phyloP scores from a whole-genome alignment of 805 yeast species.

The Kodamaea laetipori region DNA sequence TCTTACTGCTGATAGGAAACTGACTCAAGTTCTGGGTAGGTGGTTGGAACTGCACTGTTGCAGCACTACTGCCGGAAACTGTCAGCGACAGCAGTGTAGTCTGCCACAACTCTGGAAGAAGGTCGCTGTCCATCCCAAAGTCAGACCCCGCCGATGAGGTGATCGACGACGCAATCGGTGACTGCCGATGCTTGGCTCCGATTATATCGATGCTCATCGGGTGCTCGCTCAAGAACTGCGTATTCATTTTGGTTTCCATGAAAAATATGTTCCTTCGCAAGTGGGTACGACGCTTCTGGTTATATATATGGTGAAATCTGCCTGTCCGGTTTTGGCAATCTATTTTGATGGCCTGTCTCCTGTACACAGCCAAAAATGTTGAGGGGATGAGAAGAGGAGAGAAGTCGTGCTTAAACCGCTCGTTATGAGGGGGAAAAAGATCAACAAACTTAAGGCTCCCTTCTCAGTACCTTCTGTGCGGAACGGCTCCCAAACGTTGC shows the following conservation, averaged over 20 bases:
- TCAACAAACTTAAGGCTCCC: constrained; percentile 12
- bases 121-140: constrained; percentile 24
- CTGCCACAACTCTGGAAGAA: constrained; percentile 39
- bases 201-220: constrained; percentile 10
- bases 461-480: not conserved
- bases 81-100: constrained; percentile 17
- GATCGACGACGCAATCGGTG: constrained; percentile 15
- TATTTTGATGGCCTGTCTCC: constrained; percentile 4
- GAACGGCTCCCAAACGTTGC: too few species aligned
- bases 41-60: constrained; percentile 16
- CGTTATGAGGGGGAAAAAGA: constrained; percentile 13
- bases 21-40: not conserved
- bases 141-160: constrained; percentile 16
- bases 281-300: not conserved
- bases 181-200: constrained; percentile 6
- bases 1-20: not conserved
- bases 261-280: not conserved
- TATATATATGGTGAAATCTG: constrained; percentile 3
- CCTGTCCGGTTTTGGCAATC: constrained; percentile 2
- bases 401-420: not conserved
- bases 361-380: not conserved
- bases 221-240: constrained; percentile 1
- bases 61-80: constrained; percentile 16
- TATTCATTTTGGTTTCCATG: constrained; percentile 2
- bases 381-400: constrained; percentile 12